These are phyloP conservation scores for Penicillium thymicola DNA, from an alignment of 2,329 filamentous ascomycete species.

Conservation along the genomic window DNA sequence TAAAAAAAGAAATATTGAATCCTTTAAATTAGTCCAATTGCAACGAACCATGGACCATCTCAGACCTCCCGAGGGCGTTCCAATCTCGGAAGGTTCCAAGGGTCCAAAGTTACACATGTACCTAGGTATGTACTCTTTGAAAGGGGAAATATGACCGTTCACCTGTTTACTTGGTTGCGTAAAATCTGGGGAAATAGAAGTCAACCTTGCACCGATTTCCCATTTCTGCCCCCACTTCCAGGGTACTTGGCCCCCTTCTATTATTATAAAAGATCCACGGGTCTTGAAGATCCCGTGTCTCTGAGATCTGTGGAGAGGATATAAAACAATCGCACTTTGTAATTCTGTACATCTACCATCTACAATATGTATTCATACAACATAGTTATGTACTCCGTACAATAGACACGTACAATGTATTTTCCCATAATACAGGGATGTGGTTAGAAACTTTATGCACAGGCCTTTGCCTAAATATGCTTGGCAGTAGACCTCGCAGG, in stretches of 20 bases:
- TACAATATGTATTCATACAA: too few relatives aligned
- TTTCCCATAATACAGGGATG: background rate
- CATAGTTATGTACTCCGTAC: too few relatives aligned
- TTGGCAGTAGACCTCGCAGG: conserved; percentile 2
- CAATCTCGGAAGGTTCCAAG: background rate
- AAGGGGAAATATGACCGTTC: background rate
- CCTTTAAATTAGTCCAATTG: background rate
- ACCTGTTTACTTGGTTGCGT: background rate
- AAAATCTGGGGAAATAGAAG: conserved; percentile 1
- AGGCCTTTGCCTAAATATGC: background rate
- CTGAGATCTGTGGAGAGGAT: background rate
- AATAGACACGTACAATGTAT: too few relatives aligned
- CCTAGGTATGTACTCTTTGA: background rate
- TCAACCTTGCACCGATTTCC: background rate
- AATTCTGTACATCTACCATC: too few relatives aligned
- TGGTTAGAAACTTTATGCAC: background rate
- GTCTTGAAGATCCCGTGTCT: background rate
- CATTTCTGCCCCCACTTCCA: background rate
- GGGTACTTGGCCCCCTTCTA: background rate
- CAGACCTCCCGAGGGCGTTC: background rate
- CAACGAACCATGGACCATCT: background rate
- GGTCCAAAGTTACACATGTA: background rate
- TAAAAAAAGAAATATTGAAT: too few relatives aligned
- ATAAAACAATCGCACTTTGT: too few relatives aligned
- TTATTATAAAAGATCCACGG: background rate